Conservation (phyloP, 2,329 filamentous ascomycete species). For the Ophiocordyceps australis region DNA sequence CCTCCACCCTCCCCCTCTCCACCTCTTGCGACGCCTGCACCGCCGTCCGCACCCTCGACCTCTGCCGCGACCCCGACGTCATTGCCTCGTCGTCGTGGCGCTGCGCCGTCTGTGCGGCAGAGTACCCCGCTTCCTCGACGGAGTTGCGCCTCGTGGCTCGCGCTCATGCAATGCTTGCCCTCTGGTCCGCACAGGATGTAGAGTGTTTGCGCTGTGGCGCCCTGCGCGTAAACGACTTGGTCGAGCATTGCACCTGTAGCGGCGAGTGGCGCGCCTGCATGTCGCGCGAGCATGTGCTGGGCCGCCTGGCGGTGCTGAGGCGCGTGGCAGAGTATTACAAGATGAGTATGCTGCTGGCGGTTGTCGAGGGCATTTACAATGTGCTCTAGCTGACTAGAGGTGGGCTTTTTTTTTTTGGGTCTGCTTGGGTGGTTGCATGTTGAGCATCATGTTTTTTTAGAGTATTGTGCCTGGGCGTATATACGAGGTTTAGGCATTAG, state of each 20-base stretch:
- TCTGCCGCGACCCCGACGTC: conserved; percentile 78
- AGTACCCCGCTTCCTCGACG: conserved; percentile 61
- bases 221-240: conserved; percentile 75
- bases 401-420: not conserved
- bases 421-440: not conserved
- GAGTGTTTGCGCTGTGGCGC: conserved; percentile 59
- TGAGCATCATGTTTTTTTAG: too few species aligned
- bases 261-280: conserved; percentile 67
- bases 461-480: too few species aligned
- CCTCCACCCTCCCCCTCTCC: conserved; percentile 50
- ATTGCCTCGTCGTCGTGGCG: conserved; percentile 40
- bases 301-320: conserved; percentile 48
- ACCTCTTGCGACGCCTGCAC: conserved; percentile 85
- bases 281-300: conserved; percentile 45
- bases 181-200: conserved; percentile 81
- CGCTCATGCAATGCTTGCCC: conserved; percentile 55
- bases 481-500: too few species aligned
- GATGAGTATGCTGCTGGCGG: conserved; percentile 61
- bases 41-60: conserved; percentile 70
- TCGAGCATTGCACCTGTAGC: conserved; percentile 90
- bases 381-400: conserved; percentile 15
- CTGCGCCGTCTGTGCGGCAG: conserved; percentile 57
- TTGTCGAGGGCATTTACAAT: conserved; percentile 45
- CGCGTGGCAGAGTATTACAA: conserved; percentile 65
- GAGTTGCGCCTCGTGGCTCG: conserved; percentile 69